A percentile compares a stretch with the other conserved stretches of the same genome.
Evolutionary conservation across 192 early-diverging fungal genomes (phyloP).

Genomic region (Podila epicladia): DNA sequence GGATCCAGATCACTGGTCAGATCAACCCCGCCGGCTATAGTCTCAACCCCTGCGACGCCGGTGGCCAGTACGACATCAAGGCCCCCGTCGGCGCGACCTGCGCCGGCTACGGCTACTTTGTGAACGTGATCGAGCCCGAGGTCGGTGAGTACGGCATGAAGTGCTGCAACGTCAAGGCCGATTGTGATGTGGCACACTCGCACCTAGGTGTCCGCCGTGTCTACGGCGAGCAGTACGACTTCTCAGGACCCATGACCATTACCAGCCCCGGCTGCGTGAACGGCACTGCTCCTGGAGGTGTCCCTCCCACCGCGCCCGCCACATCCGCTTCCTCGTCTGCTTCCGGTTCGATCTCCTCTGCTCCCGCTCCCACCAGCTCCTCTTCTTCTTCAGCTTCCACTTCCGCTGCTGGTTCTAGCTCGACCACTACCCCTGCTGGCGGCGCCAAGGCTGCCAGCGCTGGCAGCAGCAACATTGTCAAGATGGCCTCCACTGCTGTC

Average conservation of each 20-base stretch:
- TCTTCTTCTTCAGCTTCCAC: neutral
- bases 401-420: neutral
- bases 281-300: constrained; percentile 7
- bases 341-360: neutral
- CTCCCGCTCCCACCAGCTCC: neutral
- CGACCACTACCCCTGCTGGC: constrained; percentile 1
- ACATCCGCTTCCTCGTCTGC: too few species aligned
- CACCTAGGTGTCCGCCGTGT: constrained; percentile 24
- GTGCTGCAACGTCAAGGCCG: constrained; percentile 52
- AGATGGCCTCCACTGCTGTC: constrained; percentile 15
- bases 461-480: constrained; percentile 3
- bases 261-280: constrained; percentile 28
- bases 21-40: constrained; percentile 39
- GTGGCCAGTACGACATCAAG: constrained; percentile 28
- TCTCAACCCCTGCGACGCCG: constrained; percentile 32
- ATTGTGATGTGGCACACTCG: constrained; percentile 21
- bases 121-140: constrained; percentile 55
- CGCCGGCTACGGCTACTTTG: constrained; percentile 51
- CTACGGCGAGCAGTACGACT: constrained; percentile 35
- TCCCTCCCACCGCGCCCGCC: neutral
- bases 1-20: constrained; percentile 62
- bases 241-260: constrained; percentile 28
- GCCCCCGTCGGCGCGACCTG: constrained; percentile 51
- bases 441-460: constrained; percentile 1
- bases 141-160: constrained; percentile 55